Base-by-base conservation (phyloP, 2,329 filamentous ascomycete genomes). In the Colletotrichum echinochloae region DNA sequence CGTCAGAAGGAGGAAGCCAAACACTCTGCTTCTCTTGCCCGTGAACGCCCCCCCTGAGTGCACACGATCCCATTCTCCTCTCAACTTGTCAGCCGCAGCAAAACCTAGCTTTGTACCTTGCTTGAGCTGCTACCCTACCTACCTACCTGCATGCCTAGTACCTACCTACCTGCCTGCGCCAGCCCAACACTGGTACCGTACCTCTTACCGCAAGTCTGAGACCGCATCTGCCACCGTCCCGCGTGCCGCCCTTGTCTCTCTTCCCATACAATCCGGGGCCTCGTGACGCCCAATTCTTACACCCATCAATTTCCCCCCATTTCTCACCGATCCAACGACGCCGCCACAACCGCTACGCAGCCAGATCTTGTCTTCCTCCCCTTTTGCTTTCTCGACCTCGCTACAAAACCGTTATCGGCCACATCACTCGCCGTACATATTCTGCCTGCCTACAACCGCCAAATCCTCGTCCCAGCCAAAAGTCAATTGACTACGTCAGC, bases 301-400 rank as follows among this genome's bases (percentile, higher is more conserved):
- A 68, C 68, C 39, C 39, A 33, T 46, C 44, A 71, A 71, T 71
- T 37, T 71, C 64, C 68, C 64, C 68, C 64, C 68, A 68, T 67
- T 70, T 61, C 57, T 71, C 57, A 56, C 57, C 52, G 30, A 52
- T 26, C 35, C 41, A 52, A 39, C 51, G 37, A 68, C 65, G 52
- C 67, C 33, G 56, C 56, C 64, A 46, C 64, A 44, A 62, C 37
- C 20, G 44, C 56, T 6, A 68, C 64, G 51, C 41, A 54, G 57
- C 44, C 44, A 41, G 46, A 33, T 30, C 39, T 41, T 44, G 35
- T 54, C 35, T 63, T 63, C 44, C 9, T 23, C 55, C 46, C 37
- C 5, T 54, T 28, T 20, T 26, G 49, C 44, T 37, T 33, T 33
- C 54, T 37, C 28, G 61, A 46, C n/a, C 16, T 30, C 46, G 20